Evolutionary conservation across 2,329 filamentous ascomycete genomes (phyloP).

Genomic region (Orbilia oligospora): DNA sequence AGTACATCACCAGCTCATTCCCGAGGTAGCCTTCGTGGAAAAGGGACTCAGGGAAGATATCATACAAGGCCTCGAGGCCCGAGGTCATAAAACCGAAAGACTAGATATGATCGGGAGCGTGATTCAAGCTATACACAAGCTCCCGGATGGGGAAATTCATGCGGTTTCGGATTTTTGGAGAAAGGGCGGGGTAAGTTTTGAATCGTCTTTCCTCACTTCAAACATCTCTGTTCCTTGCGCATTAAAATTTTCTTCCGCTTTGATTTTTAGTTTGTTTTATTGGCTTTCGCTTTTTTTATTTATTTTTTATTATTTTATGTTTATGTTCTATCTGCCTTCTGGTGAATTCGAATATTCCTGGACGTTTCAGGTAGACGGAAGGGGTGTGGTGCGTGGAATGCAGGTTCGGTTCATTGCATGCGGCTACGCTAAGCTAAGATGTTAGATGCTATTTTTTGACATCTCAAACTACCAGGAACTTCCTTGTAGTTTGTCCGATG

Average conservation of each 20-base stretch:
- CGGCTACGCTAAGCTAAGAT: slow-evolving; percentile 31
- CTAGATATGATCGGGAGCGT: slow-evolving; percentile 62
- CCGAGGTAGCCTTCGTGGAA: slow-evolving; percentile 62
- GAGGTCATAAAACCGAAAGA: slow-evolving; percentile 61
- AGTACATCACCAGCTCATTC: slow-evolving; percentile 64
- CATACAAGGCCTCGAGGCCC: slow-evolving; percentile 60
- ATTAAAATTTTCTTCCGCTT: neutral
- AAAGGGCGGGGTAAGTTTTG: slow-evolving; percentile 63
- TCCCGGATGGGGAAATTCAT: slow-evolving; percentile 60
- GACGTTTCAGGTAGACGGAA: slow-evolving; percentile 50
- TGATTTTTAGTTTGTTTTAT: too few relatives aligned
- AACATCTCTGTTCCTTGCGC: slow-evolving; percentile 17
- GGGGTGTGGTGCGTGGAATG: slow-evolving; percentile 50
- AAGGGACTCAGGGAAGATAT: slow-evolving; percentile 51
- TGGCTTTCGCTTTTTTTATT: too few relatives aligned
- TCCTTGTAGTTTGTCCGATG: slow-evolving; percentile 33
- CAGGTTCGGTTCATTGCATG: slow-evolving; percentile 40
- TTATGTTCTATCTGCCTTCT: slow-evolving; percentile 27
- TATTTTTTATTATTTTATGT: neutral
- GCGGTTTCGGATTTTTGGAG: slow-evolving; percentile 65
- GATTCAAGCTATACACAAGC: slow-evolving; percentile 61
- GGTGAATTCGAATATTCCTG: slow-evolving; percentile 12
- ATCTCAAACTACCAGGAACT: slow-evolving; percentile 35
- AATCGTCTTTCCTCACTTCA: slow-evolving; percentile 24
- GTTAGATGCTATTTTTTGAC: slow-evolving; percentile 52